phyloP scores from a whole-genome alignment of 495 filamentous ascomycete genomes.

The Hypomontagnella monticulosa region DNA sequence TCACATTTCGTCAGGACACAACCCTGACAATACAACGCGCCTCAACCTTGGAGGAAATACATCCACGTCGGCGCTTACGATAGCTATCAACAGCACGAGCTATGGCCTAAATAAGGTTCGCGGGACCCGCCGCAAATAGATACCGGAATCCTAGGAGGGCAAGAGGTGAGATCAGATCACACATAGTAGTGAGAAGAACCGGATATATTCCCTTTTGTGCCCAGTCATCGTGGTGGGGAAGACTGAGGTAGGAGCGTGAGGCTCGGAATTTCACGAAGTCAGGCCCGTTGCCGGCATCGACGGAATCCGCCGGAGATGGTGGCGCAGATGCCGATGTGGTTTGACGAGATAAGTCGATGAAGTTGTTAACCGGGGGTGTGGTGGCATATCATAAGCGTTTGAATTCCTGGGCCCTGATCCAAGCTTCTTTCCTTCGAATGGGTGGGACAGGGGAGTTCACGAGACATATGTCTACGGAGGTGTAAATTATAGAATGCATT shows the following conservation, averaged over 20 bases:
- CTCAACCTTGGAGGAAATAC: neutral
- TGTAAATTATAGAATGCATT: slow-evolving; percentile 39
- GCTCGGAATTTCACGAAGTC: neutral
- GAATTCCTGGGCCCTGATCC: neutral
- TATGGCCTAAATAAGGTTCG: neutral
- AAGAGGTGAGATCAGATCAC: neutral
- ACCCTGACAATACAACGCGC: neutral
- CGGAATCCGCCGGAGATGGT: neutral
- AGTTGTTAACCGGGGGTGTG: slow-evolving; percentile 1
- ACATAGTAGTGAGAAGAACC: neutral
- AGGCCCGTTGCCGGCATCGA: neutral
- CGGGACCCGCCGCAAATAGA: neutral
- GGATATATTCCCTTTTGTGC: neutral
- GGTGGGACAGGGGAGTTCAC: slow-evolving; percentile 20
- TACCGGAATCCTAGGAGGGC: neutral
- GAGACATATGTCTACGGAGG: slow-evolving; percentile 25
- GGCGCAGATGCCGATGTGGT: neutral
- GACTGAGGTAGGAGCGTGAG: too few species aligned
- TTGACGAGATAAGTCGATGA: slow-evolving; percentile 4
- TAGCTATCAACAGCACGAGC: slow-evolving; percentile 2
- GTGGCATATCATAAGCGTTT: slow-evolving; percentile 6
- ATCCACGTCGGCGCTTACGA: neutral
- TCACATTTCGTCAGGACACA: neutral
- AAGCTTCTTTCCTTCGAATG: slow-evolving; percentile 10
- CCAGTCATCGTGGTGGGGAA: neutral